phyloP scores from a whole-genome alignment of 495 filamentous ascomycete genomes.

The Lophiotrema nucula region DNA sequence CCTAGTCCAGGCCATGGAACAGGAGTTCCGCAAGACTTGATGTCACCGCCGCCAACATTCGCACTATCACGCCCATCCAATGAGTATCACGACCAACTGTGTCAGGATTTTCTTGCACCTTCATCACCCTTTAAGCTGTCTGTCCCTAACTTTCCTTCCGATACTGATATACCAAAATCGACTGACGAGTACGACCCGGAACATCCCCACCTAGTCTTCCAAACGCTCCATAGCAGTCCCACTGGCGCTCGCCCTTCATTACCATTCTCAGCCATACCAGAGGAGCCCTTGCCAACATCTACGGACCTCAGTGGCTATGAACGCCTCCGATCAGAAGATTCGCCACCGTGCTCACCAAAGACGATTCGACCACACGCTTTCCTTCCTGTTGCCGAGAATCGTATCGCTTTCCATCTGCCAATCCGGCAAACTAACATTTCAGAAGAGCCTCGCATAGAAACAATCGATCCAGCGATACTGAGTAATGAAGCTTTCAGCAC shows the following conservation, averaged over 20 bases:
- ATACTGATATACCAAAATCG: neutral
- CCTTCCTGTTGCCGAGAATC: neutral
- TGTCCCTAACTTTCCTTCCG: neutral
- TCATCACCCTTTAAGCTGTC: slow-evolving; percentile 16
- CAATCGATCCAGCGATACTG: slow-evolving; percentile 20
- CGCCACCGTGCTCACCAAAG: slow-evolving; percentile 39
- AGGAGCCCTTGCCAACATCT: slow-evolving; percentile 3
- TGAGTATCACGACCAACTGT: slow-evolving; percentile 4
- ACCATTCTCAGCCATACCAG: slow-evolving; percentile 21
- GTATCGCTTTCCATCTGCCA: neutral
- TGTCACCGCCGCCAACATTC: slow-evolving; percentile 33
- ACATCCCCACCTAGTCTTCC: slow-evolving; percentile 2
- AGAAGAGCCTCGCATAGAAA: slow-evolving; percentile 11
- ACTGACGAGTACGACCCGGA: slow-evolving; percentile 17
- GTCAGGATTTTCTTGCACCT: neutral
- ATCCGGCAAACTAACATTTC: slow-evolving; percentile 5
- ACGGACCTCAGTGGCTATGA: slow-evolving; percentile 9
- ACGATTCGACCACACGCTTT: slow-evolving; percentile 19
- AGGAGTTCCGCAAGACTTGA: neutral
- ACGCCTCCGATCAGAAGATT: slow-evolving; percentile 24
- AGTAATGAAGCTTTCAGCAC: slow-evolving; percentile 13
- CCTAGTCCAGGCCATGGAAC: slow-evolving; percentile 34
- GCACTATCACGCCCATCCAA: slow-evolving; percentile 31
- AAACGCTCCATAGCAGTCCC: slow-evolving; percentile 4
- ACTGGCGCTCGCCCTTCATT: slow-evolving; percentile 16